Base-by-base conservation (phyloP, 78 protist species). In the Dictyostelium firmibasis region DNA sequence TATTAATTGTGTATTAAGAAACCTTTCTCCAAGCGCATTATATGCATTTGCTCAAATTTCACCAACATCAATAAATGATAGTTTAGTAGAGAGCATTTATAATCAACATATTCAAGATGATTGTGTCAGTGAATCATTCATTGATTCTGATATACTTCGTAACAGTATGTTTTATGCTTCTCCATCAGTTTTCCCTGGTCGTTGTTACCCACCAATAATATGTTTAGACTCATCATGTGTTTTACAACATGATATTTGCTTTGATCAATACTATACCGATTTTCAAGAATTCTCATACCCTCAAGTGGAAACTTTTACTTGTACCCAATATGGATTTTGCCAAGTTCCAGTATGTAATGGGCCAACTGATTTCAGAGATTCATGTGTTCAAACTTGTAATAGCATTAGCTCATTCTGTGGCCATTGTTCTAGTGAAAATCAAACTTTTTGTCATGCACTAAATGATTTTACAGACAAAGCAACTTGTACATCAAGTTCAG, bases 181-280 rank as follows among this genome's bases (percentile, higher is more conserved):
- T 2, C 36, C 36, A 13, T 29, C 25, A 0, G 33, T 72, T 72
- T 13, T 4, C 29, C 13, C 1, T 11, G 57, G 13, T 7, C n/a
- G 83, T n/a, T 77, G 83, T 41, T 77, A 77, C n/a, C 79, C 79
- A 72, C 33, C 62, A 6, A 11, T 7, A 8, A 5, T 6, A n/a
- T 89, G 94, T 44, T 25, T 89, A 16, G 94, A 89, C 35, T 11
- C 29, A 31, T 36, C 94, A 29, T 89, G 94, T 50, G 60, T 35
- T 3, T 38, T 38, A 4, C 83, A 20, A 23, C 94, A 89, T n/a
- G 94, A 89, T 2, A 60, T 89, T 14, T 89, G 94, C 44, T 89
- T 44, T 70, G 94, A 89, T n/a, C n/a, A 25, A 23, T 67, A 2
- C 11, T 72, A 33, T 33, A 72, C 79, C 0, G 25, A 9, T 0